Base-by-base conservation (phyloP, 2,329 filamentous ascomycete genomes). In the Microdochium bolleyi region DNA sequence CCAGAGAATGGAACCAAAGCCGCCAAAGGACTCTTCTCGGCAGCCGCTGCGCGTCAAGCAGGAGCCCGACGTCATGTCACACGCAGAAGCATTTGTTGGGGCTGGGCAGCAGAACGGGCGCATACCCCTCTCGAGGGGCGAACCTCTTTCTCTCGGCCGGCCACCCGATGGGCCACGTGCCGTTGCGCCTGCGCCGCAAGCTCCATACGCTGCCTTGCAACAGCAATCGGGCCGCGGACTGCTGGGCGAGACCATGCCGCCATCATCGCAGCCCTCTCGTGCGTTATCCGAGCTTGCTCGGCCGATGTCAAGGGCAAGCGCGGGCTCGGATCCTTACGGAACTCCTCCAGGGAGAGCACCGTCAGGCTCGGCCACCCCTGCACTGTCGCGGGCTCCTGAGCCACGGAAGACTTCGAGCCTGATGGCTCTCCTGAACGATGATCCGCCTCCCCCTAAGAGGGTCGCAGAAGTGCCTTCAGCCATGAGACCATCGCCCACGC, bases 371-470 rank as follows among this genome's bases (percentile, higher is more conserved):
- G 66, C 73, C 25, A 66, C 73, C 38, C 63, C 76, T 41, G 58
- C 67, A 7, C 63, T 71, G 13, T 66, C 70, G 24, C 72, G 71
- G 37, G 65, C 73, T 2, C 64, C 68, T 2, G 77, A 80, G 57
- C 73, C 48, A 25, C 48, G 77, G n/a, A 85, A 84, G 68, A 83
- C 76, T 8, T 84, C 81, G 14, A 85, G 72, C 56, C 75, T 86
- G 55, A 83, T 84, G 76, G 80, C 80, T 0, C 65, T 86, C 55
- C 70, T 86, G 2, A 84, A 84, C 58, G 80, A 84, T 56, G 82
- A 84, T 51, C 73, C 76, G 7, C 73, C 73, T 1, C 69, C 72
- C 50, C 69, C 70, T 1, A 81, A 82, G 64, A 72, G 78, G 30
- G 68, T 81, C 27, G 67, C 56, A 41, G 78, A 82, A 52, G 70